A percentile compares a stretch with the other conserved stretches of the same genome.
These are phyloP conservation scores for Echeveria elegans DNA, from an alignment of 164 flowering plant species.

Conservation along the genomic window DNA sequence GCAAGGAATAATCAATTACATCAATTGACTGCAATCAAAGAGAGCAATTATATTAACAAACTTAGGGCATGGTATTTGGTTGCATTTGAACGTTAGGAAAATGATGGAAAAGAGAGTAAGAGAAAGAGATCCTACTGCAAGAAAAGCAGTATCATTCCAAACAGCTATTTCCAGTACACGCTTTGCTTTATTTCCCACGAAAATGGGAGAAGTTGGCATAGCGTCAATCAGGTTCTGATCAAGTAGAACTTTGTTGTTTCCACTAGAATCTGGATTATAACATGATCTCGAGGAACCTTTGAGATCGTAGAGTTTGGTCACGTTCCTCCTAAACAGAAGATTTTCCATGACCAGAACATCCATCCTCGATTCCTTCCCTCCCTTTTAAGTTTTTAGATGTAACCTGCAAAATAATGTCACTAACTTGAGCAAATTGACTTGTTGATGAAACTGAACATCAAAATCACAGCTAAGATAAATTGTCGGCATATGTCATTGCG, in stretches of 20 bases:
- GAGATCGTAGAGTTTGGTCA: constrained; percentile 81
- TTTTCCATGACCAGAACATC: constrained; percentile 96
- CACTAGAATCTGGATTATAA: constrained; percentile 83
- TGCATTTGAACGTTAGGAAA: no score
- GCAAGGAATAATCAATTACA: constrained; percentile 86
- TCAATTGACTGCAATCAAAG: constrained; percentile 27
- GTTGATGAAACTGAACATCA: no score
- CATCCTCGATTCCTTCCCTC: constrained; percentile 82
- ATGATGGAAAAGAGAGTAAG: no score
- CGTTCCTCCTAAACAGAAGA: constrained; percentile 69
- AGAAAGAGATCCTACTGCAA: constrained; percentile 35
- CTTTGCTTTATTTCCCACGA: constrained; percentile 96
- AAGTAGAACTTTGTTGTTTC: constrained; percentile 83
- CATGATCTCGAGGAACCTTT: constrained; percentile 93
- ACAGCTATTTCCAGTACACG: constrained; percentile 91
- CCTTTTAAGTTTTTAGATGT: constrained; percentile 71
- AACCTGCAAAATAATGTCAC: no score
- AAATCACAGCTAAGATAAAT: no score
- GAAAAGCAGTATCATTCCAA: constrained; percentile 97
- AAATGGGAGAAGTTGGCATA: constrained; percentile 98
- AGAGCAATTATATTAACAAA: no score
- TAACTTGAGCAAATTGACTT: no score
- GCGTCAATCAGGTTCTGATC: constrained; percentile 97
- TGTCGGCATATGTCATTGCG: no score
- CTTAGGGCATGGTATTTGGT: no score